Percentiles rank a stretch among this genome's conserved stretches.
Evolutionary conservation across 148 eudicot species (phyloP).

Genomic region (Rhododendron williamsianum): DNA sequence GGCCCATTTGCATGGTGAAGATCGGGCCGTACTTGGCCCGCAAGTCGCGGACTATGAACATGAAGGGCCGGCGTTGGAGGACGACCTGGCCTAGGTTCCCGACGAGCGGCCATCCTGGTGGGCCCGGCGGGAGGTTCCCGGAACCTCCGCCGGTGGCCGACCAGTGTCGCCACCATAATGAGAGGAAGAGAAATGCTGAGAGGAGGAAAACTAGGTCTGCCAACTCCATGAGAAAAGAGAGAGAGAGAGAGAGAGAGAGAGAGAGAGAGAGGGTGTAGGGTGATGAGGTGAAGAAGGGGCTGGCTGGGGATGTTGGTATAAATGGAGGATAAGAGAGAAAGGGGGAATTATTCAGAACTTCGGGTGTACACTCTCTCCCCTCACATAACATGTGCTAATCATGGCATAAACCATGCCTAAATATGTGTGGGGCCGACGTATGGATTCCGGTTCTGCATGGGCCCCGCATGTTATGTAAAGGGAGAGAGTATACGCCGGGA

Average conservation of each 20-base stretch:
- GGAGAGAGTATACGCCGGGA: too few relatives aligned
- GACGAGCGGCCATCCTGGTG: constrained; percentile 85
- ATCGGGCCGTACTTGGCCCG: constrained; percentile 77
- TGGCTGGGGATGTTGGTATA: background rate
- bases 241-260: background rate
- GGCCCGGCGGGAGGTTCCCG: constrained; percentile 78
- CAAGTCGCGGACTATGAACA: constrained; percentile 64
- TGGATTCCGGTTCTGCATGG: fast-evolving
- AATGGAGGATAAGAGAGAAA: background rate
- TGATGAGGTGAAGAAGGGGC: background rate
- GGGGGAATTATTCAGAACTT: background rate
- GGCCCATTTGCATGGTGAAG: constrained; percentile 95
- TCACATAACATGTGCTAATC: too few relatives aligned
- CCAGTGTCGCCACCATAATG: constrained; percentile 51
- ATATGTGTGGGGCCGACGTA: too few relatives aligned
- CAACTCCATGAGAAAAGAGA: constrained; percentile 34
- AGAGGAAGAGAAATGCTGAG: constrained; percentile 34
- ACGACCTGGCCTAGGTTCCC: constrained; percentile 83
- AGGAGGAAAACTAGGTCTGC: constrained; percentile 45
- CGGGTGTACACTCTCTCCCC: too few relatives aligned
- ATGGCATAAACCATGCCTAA: too few relatives aligned
- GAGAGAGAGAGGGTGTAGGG: background rate
- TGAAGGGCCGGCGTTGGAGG: constrained; percentile 67
- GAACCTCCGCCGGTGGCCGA: constrained; percentile 21
- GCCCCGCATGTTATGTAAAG: too few relatives aligned